Conservation (phyloP, 306 rosid genomes). For the Casuarina glauca region DNA sequence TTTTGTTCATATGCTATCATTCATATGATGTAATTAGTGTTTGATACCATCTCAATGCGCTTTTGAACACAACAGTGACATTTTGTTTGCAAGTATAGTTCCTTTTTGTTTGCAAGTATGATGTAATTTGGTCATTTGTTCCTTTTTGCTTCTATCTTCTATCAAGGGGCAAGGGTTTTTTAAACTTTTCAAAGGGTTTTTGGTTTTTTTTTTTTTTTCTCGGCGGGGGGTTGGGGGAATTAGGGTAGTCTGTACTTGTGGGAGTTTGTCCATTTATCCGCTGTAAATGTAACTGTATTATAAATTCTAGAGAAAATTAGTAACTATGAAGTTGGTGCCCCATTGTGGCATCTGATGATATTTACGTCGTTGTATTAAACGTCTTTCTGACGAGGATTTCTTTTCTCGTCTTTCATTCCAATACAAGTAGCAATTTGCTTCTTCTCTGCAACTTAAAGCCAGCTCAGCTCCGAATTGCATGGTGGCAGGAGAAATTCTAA, state of each 20-base stretch:
- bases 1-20: conserved; percentile 14
- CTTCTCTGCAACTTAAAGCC: not conserved
- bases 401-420: no score
- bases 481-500: no score
- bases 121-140: not conserved
- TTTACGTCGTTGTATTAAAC: not conserved
- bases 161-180: not conserved
- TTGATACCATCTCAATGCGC: conserved; percentile 14
- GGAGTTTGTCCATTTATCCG: conserved; percentile 4
- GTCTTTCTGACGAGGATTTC: no score
- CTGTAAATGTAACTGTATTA: not conserved
- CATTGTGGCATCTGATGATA: not conserved
- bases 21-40: conserved; percentile 9
- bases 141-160: not conserved
- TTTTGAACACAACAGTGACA: conserved; percentile 22
- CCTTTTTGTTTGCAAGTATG: conserved; percentile 26
- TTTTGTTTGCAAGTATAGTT: conserved; percentile 25
- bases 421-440: not conserved
- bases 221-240: not conserved
- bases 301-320: not conserved
- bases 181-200: not conserved
- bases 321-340: not conserved
- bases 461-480: not conserved
- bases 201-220: no score
- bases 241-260: not conserved